A percentile compares a stretch with the other conserved stretches of the same genome.
These are phyloP conservation scores for Penicillium sp. DNA, from an alignment of 2,329 filamentous ascomycete species.

Conservation along the genomic window DNA sequence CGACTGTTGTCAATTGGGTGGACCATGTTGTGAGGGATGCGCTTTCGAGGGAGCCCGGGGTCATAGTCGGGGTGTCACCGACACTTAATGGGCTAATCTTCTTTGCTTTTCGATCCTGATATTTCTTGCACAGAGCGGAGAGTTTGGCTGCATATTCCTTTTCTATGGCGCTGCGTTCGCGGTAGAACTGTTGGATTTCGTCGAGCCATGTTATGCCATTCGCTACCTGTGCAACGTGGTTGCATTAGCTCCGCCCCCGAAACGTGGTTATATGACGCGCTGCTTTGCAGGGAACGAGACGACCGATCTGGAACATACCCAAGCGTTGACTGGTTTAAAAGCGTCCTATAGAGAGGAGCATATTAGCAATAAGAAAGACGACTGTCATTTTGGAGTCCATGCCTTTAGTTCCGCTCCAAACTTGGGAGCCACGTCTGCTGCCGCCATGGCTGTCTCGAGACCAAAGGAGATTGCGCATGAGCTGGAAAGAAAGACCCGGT, in stretches of 20 bases:
- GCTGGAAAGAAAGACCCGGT: constrained; percentile 4
- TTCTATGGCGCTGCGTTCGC: constrained; percentile 88
- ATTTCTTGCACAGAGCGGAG: constrained; percentile 85
- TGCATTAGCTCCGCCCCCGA: constrained; percentile 19
- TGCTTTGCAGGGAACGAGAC: constrained; percentile 2
- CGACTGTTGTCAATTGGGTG: constrained; percentile 86
- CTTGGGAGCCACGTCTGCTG: constrained; percentile 77
- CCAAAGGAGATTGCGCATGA: constrained; percentile 28
- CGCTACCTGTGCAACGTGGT: constrained; percentile 55
- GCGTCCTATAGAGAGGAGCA: constrained; percentile 68
- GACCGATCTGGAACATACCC: constrained; percentile 55
- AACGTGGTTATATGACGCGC: constrained; percentile 11
- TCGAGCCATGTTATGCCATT: constrained; percentile 93
- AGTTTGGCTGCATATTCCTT: constrained; percentile 95
- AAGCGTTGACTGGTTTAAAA: constrained; percentile 91
- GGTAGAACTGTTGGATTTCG: constrained; percentile 96
- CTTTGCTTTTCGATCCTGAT: constrained; percentile 93
- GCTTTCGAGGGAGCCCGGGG: constrained; percentile 91
- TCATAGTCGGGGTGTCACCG: constrained; percentile 88
- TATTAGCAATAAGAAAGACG: constrained; percentile 21
- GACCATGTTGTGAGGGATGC: constrained; percentile 97
- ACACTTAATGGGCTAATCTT: constrained; percentile 87
- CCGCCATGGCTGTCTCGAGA: constrained; percentile 62
- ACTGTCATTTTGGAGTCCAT: constrained; percentile 12
- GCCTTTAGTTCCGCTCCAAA: constrained; percentile 96